Conservation (phyloP, 2,329 filamentous ascomycete genomes). For the Aspergillus aculeatus region DNA sequence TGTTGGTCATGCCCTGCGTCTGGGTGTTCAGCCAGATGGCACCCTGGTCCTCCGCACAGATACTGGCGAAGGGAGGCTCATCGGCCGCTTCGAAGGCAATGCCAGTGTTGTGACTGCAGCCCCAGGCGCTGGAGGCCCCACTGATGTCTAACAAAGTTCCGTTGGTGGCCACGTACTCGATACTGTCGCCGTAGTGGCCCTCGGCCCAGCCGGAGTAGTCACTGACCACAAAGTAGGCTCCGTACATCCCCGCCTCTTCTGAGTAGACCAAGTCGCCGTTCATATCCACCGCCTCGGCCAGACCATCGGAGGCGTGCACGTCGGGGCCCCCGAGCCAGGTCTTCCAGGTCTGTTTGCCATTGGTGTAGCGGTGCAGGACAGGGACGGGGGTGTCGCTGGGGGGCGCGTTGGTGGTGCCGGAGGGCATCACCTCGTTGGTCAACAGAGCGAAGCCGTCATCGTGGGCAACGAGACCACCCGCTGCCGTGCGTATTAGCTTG, state of each 20-base stretch:
- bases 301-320: conserved; percentile 48
- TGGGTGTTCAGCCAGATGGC: conserved; percentile 65
- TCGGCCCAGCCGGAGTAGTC: conserved; percentile 54
- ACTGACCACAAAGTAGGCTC: conserved; percentile 63
- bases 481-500: conserved; percentile 23
- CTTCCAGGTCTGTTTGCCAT: conserved; percentile 57
- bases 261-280: conserved; percentile 65
- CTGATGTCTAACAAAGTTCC: conserved; percentile 53
- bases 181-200: conserved; percentile 60
- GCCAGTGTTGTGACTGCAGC: conserved; percentile 65
- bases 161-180: conserved; percentile 50
- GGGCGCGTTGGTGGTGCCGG: conserved; percentile 49
- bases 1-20: conserved; percentile 53
- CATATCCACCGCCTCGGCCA: conserved; percentile 56
- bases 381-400: conserved; percentile 53
- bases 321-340: conserved; percentile 59
- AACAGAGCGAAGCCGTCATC: conserved; percentile 63
- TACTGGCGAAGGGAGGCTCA: conserved; percentile 56
- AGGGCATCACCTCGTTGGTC: conserved; percentile 57
- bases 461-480: conserved; percentile 61
- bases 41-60: conserved; percentile 63
- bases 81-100: conserved; percentile 63
- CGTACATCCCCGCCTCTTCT: conserved; percentile 55
- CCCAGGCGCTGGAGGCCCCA: conserved; percentile 58
- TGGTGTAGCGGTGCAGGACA: conserved; percentile 59